Percentiles rank a stretch among this genome's conserved stretches.
These are phyloP conservation scores for Dipodascopsis tothii DNA, from an alignment of 805 yeast species.

Conservation along the genomic window DNA sequence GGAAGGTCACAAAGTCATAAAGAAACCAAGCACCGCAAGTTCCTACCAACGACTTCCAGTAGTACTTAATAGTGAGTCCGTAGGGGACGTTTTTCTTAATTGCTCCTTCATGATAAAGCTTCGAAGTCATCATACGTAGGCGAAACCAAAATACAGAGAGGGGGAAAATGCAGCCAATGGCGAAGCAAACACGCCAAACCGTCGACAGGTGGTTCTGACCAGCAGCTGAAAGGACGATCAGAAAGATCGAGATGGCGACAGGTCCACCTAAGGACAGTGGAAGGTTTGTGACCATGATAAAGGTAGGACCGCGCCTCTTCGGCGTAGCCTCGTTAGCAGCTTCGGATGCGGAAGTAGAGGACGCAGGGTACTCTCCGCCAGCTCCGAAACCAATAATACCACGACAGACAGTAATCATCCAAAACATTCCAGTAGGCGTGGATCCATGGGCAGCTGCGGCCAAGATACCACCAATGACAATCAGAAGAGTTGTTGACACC, in stretches of 20 bases:
- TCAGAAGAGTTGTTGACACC: constrained; percentile 51
- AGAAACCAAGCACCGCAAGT: constrained; percentile 72
- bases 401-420: constrained; percentile 68
- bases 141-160: constrained; percentile 65
- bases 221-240: constrained; percentile 59
- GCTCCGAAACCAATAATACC: constrained; percentile 74
- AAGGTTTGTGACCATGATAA: constrained; percentile 60
- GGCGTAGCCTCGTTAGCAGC: constrained; percentile 61
- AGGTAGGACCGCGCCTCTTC: constrained; percentile 55
- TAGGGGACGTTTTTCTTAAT: constrained; percentile 54
- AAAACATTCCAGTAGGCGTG: constrained; percentile 54
- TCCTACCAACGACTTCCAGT: constrained; percentile 63
- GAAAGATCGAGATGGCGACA: constrained; percentile 58
- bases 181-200: constrained; percentile 59
- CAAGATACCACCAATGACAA: constrained; percentile 56
- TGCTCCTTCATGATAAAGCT: constrained; percentile 55
- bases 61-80: constrained; percentile 51
- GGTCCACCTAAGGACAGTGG: constrained; percentile 75
- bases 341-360: constrained; percentile 61
- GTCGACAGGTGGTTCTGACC: constrained; percentile 35
- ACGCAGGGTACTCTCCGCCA: constrained; percentile 70
- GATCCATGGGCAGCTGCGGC: constrained; percentile 68
- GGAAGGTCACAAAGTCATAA: constrained; percentile 74
- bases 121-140: constrained; percentile 59
- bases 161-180: constrained; percentile 64